phyloP scores from a whole-genome alignment of 2,329 filamentous ascomycete genomes.

The Sphaerulina vaccinii region DNA sequence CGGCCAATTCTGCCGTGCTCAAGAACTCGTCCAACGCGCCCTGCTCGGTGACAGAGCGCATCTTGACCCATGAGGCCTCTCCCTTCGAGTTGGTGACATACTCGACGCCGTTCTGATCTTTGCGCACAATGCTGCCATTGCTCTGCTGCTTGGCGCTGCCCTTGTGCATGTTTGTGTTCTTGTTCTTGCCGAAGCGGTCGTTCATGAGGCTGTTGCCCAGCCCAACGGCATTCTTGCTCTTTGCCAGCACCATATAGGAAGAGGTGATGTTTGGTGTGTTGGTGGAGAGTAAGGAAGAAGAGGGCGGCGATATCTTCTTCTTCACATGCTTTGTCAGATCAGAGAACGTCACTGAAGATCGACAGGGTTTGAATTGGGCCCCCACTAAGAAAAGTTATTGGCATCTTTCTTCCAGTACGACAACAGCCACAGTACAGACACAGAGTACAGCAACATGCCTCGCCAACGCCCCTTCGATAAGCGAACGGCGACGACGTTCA shows the following conservation, averaged over 20 bases:
- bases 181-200: conserved; percentile 93
- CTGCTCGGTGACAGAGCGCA: conserved; percentile 98
- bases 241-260: conserved; percentile 68
- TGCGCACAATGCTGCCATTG: conserved; percentile 57
- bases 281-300: conserved; percentile 6
- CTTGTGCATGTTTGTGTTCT: conserved; percentile 78
- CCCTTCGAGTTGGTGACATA: conserved; percentile 90
- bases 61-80: conserved; percentile 97
- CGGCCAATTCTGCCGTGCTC: conserved; percentile 91
- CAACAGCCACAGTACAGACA: neutral
- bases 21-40: conserved; percentile 95
- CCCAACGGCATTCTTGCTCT: conserved; percentile 92
- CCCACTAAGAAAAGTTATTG: neutral
- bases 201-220: conserved; percentile 98
- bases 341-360: neutral
- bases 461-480: conserved; percentile 79
- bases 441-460: conserved; percentile 59
- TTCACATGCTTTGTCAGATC: conserved; percentile 7
- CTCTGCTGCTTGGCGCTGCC: conserved; percentile 60
- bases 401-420: neutral
- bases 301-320: conserved; percentile 13
- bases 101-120: conserved; percentile 43
- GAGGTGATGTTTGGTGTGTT: conserved; percentile 6
- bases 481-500: conserved; percentile 88
- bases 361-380: neutral